phyloP scores from a whole-genome alignment of 257 asterid species.

The Solanum appendiculatum region DNA sequence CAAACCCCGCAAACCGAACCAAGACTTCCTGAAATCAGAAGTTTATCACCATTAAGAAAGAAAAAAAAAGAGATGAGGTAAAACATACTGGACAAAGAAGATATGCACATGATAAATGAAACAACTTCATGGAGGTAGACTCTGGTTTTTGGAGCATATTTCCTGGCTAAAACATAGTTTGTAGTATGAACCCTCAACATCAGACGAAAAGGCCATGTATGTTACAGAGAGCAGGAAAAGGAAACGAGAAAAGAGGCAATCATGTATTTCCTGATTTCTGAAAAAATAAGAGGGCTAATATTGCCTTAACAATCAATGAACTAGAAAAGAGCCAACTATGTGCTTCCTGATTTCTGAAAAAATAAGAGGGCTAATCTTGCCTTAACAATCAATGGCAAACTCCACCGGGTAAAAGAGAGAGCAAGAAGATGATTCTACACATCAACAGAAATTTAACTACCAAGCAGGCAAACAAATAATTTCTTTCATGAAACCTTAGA shows the following conservation, averaged over 20 bases:
- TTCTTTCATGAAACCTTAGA: slow-evolving; percentile 7
- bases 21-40: slow-evolving; percentile 66
- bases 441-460: background rate
- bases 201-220: background rate
- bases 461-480: background rate
- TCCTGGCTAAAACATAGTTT: background rate
- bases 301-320: background rate
- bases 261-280: background rate
- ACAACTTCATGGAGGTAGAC: background rate
- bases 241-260: background rate
- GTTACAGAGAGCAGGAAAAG: background rate
- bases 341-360: background rate
- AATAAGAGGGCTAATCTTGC: background rate
- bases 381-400: background rate
- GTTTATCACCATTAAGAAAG: background rate
- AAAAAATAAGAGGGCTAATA: background rate
- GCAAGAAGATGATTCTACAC: background rate
- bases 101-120: background rate
- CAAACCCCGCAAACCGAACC: slow-evolving; percentile 95
- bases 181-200: background rate
- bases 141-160: background rate
- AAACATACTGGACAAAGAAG: background rate
- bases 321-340: background rate
- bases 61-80: background rate
- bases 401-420: background rate